A percentile compares a stretch with the other conserved stretches of the same genome.
These are phyloP conservation scores for Russula earlei DNA, from an alignment of 768 basidiomycete species.

Conservation along the genomic window DNA sequence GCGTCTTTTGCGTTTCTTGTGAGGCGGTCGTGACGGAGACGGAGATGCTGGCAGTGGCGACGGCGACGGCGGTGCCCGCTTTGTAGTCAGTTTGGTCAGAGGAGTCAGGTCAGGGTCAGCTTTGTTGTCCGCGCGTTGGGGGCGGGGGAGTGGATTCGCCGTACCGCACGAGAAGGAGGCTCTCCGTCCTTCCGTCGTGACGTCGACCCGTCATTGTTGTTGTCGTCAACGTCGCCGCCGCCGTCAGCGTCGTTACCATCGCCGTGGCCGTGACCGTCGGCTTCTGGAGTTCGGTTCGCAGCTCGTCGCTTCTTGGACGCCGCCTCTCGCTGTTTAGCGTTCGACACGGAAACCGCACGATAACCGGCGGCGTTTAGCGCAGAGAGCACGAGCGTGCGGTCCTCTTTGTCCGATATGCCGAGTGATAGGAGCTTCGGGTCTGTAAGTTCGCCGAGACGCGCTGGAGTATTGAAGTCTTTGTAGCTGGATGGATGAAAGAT, in stretches of 20 bases:
- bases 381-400: slow-evolving; percentile 47
- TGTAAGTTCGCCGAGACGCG: slow-evolving; percentile 46
- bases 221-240: no score
- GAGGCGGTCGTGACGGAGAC: no score
- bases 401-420: slow-evolving; percentile 56
- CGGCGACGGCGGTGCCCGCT: no score
- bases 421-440: slow-evolving; percentile 47
- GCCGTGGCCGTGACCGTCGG: neutral
- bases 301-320: slow-evolving; percentile 8
- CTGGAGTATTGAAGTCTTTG: slow-evolving; percentile 56
- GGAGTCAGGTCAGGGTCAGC: no score
- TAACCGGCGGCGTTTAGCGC: slow-evolving; percentile 62
- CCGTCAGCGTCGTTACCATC: neutral
- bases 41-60: neutral
- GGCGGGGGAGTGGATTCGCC: no score
- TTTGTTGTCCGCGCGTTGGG: no score
- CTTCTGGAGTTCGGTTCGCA: neutral
- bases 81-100: no score
- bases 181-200: no score
- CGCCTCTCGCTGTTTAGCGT: slow-evolving; percentile 17
- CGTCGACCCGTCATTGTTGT: no score
- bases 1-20: slow-evolving; percentile 43
- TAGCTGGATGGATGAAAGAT: slow-evolving; percentile 41
- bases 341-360: slow-evolving; percentile 22
- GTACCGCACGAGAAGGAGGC: no score